A percentile compares a stretch with the other conserved stretches of the same genome.
phyloP scores from a whole-genome alignment of 1,139 yeast species.

The Candida frijolesensis region DNA sequence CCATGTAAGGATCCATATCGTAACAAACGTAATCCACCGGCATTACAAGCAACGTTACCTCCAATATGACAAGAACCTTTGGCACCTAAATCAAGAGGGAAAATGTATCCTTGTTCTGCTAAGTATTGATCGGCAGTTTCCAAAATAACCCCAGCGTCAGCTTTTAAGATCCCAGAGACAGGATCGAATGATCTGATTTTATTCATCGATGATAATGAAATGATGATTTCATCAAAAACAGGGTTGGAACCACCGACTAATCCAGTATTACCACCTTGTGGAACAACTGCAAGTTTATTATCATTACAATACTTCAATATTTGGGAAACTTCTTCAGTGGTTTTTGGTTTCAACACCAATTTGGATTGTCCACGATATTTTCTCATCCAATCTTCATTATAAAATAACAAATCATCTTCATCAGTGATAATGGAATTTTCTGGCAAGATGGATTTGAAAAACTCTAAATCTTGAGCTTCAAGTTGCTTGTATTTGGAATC shows the following conservation, averaged over 20 bases:
- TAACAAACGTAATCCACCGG: constrained; percentile 89
- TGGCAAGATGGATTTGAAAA: constrained; percentile 60
- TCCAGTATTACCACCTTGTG: constrained; percentile 98
- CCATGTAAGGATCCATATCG: constrained; percentile 95
- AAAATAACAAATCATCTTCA: constrained; percentile 65
- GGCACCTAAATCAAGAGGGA: constrained; percentile 95
- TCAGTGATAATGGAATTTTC: constrained; percentile 52
- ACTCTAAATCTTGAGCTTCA: constrained; percentile 57
- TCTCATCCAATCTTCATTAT: constrained; percentile 95
- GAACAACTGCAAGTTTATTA: constrained; percentile 79
- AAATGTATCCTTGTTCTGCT: constrained; percentile 81
- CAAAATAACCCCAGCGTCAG: constrained; percentile 88
- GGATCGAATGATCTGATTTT: constrained; percentile 79
- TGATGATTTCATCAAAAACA: constrained; percentile 84
- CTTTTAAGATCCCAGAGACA: constrained; percentile 81
- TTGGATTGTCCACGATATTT: constrained; percentile 88
- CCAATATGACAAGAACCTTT: constrained; percentile 97
- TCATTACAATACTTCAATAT: constrained; percentile 84
- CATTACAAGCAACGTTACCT: constrained; percentile 94
- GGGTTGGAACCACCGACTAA: constrained; percentile 95
- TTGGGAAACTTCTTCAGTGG: constrained; percentile 74
- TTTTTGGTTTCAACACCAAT: constrained; percentile 81
- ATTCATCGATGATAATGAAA: constrained; percentile 72
- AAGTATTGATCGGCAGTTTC: constrained; percentile 83
- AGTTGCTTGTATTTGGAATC: constrained; percentile 48